A percentile compares a stretch with the other conserved stretches of the same genome.
Evolutionary conservation across 73 alveolate genomes (phyloP).

Genomic region (Paramecium biaurelia): DNA sequence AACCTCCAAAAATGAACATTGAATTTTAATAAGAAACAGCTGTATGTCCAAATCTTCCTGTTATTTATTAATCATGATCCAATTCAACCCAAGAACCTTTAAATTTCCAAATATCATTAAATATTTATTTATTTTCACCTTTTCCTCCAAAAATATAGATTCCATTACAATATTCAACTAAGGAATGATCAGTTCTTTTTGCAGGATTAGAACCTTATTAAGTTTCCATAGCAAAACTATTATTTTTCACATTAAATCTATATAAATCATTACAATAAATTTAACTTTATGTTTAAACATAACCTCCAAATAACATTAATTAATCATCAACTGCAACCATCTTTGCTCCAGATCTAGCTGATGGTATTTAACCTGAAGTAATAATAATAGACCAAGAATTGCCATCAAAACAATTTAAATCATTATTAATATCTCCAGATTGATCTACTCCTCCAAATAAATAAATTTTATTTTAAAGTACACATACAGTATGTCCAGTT

Average conservation of each 20-base stretch:
- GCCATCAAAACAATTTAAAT: slow-evolving; percentile 30
- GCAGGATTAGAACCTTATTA: slow-evolving; percentile 55
- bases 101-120: slow-evolving; percentile 24
- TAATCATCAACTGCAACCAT: slow-evolving; percentile 61
- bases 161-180: slow-evolving; percentile 54
- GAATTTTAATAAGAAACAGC: slow-evolving; percentile 74
- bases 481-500: slow-evolving; percentile 79
- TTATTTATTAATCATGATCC: slow-evolving; percentile 56
- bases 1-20: slow-evolving; percentile 93
- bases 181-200: slow-evolving; percentile 74
- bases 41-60: slow-evolving; percentile 90
- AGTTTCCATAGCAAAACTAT: slow-evolving; percentile 44
- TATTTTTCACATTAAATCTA: slow-evolving; percentile 57
- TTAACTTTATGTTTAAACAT: slow-evolving; percentile 82
- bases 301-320: slow-evolving; percentile 81
- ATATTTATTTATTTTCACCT: slow-evolving; percentile 63
- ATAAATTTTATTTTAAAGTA: slow-evolving; percentile 62
- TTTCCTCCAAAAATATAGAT: slow-evolving; percentile 72
- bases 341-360: slow-evolving; percentile 74
- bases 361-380: slow-evolving; percentile 64
- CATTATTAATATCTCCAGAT: slow-evolving; percentile 70
- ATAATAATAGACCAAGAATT: slow-evolving; percentile 59
- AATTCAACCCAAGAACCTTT: neutral
- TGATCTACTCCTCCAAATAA: slow-evolving; percentile 85
- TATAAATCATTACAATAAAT: slow-evolving; percentile 84